phyloP scores from a whole-genome alignment of 2,329 filamentous ascomycete species.

The Cryphonectria radicalis region DNA sequence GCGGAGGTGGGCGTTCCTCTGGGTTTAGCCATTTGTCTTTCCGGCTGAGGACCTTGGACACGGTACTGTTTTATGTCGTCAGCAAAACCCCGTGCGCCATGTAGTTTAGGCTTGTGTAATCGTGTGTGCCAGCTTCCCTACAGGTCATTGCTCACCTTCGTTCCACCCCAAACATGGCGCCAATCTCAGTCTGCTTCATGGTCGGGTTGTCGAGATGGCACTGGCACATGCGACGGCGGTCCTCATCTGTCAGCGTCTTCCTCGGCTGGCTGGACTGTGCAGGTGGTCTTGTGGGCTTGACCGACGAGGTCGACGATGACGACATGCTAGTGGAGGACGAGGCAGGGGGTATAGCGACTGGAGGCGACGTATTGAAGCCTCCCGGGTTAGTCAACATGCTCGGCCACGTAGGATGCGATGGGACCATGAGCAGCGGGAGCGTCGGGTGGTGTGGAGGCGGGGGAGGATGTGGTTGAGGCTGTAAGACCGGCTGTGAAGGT shows the following conservation, averaged over 20 bases:
- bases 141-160: slow-evolving; percentile 71
- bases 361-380: slow-evolving; percentile 61
- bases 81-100: slow-evolving; percentile 32
- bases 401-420: slow-evolving; percentile 72
- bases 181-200: slow-evolving; percentile 95
- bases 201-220: slow-evolving; percentile 90
- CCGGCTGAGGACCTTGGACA: slow-evolving; percentile 95
- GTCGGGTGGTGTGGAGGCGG: slow-evolving; percentile 51
- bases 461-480: slow-evolving; percentile 51
- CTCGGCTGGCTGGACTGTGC: slow-evolving; percentile 67
- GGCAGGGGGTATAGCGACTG: slow-evolving; percentile 62
- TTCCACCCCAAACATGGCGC: slow-evolving; percentile 92
- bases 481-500: slow-evolving; percentile 62
- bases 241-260: slow-evolving; percentile 88
- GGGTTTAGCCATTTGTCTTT: slow-evolving; percentile 92
- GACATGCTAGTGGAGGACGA: slow-evolving; percentile 48
- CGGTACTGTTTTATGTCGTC: slow-evolving; percentile 68
- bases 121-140: not conserved
- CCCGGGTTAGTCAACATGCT: slow-evolving; percentile 79
- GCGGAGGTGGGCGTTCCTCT: slow-evolving; percentile 78
- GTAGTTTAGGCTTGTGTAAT: not conserved
- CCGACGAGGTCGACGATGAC: slow-evolving; percentile 38
- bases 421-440: slow-evolving; percentile 74
- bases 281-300: slow-evolving; percentile 47
- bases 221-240: slow-evolving; percentile 90